Evolutionary conservation across 306 rosid species (phyloP).

Genomic region (Lotus japonicus): DNA sequence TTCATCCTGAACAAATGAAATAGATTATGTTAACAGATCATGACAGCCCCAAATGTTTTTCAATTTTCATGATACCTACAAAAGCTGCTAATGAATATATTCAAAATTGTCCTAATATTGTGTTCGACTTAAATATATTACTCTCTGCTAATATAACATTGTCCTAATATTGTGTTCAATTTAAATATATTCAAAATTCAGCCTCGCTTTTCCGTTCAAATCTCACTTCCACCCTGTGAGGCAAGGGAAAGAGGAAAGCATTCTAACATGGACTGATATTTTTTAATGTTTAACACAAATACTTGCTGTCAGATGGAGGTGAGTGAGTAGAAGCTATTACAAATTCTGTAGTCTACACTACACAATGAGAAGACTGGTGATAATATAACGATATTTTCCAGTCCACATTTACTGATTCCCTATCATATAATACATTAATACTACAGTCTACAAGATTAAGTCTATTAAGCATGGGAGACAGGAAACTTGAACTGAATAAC

Average conservation of each 20-base stretch:
- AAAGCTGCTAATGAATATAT: not conserved
- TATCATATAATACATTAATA: no score
- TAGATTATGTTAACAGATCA: not conserved
- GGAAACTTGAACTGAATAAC: not conserved
- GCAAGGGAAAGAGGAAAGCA: not conserved
- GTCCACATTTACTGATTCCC: not conserved
- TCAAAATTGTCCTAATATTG: not conserved
- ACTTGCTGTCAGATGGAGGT: not conserved
- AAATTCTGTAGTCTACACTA: not conserved
- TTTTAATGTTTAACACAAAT: not conserved
- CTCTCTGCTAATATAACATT: not conserved
- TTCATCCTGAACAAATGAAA: slow-evolving; percentile 55
- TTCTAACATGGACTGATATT: not conserved
- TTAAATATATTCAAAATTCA: not conserved
- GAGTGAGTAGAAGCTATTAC: not conserved
- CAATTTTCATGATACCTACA: not conserved
- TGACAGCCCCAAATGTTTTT: not conserved
- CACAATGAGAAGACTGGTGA: not conserved
- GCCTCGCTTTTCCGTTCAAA: not conserved
- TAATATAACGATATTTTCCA: not conserved
- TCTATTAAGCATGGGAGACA: not conserved
- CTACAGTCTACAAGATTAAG: not conserved
- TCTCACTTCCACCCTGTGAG: not conserved
- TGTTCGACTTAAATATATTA: no score
- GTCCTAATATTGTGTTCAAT: not conserved